These are phyloP conservation scores for Fusarium coffeatum DNA, from an alignment of 2,329 filamentous ascomycete genomes.

Conservation along the genomic window DNA sequence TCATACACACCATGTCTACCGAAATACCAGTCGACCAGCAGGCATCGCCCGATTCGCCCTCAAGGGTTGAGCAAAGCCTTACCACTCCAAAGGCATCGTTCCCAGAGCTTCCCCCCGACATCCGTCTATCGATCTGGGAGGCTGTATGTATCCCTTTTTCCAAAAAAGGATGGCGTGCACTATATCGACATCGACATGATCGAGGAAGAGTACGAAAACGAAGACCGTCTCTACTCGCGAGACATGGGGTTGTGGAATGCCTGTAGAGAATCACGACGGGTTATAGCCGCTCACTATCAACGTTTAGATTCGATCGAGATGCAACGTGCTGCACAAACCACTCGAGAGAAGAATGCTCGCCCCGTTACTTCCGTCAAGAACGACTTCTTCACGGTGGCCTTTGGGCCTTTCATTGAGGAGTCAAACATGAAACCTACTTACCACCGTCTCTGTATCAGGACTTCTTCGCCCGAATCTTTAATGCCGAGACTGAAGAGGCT, in stretches of 20 bases:
- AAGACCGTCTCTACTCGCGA: neutral
- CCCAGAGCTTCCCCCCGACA: neutral
- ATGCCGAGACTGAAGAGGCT: neutral
- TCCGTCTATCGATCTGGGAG: neutral
- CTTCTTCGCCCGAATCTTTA: neutral
- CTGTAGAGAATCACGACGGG: neutral
- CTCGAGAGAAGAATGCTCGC: too few relatives aligned
- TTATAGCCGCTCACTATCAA: neutral
- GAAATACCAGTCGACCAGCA: neutral
- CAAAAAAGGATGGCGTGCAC: neutral
- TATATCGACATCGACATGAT: neutral
- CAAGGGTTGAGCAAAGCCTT: neutral
- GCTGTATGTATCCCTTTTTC: neutral
- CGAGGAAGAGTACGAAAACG: neutral
- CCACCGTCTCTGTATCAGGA: neutral
- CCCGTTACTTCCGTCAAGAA: too few relatives aligned
- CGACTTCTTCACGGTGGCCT: too few relatives aligned
- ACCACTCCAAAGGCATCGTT: neutral
- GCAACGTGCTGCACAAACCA: too few relatives aligned
- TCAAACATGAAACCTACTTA: too few relatives aligned
- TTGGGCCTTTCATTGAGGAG: too few relatives aligned
- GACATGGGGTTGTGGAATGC: neutral
- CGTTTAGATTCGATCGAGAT: too few relatives aligned
- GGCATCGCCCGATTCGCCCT: neutral
- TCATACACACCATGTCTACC: neutral